These are phyloP conservation scores for Diutina siamensis DNA, from an alignment of 1,139 yeast species.

Conservation along the genomic window DNA sequence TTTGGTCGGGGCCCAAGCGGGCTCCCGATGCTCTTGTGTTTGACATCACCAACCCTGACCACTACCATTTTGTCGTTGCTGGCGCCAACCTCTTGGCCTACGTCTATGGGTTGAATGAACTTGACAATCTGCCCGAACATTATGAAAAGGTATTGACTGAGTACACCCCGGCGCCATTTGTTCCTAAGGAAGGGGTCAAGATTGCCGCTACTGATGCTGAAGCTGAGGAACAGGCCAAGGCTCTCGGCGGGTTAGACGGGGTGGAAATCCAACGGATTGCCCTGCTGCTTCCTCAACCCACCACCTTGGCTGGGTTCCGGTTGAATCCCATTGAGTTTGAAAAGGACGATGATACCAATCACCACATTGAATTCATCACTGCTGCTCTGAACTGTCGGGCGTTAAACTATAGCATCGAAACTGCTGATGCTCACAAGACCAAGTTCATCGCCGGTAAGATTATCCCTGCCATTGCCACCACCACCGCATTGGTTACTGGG, in stretches of 20 bases:
- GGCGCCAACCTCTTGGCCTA: constrained; percentile 89
- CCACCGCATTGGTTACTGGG: constrained; percentile 95
- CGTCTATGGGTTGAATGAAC: constrained; percentile 72
- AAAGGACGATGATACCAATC: constrained; percentile 94
- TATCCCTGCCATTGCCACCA: constrained; percentile 97
- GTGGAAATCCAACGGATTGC: constrained; percentile 50
- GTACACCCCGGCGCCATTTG: constrained; percentile 31
- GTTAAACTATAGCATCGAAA: constrained; percentile 72
- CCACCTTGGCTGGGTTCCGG: constrained; percentile 81
- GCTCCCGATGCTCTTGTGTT: constrained; percentile 81
- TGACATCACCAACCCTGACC: constrained; percentile 66
- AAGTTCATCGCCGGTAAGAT: constrained; percentile 88
- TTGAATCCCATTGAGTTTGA: constrained; percentile 85
- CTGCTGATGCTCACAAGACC: constrained; percentile 66
- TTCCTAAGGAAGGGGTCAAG: constrained; percentile 63
- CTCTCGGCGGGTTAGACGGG: constrained; percentile 41
- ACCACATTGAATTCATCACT: constrained; percentile 92
- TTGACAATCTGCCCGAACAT: constrained; percentile 27
- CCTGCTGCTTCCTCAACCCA: constrained; percentile 76
- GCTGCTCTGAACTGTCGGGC: constrained; percentile 97
- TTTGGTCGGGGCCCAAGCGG: constrained; percentile 97
- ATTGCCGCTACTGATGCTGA: constrained; percentile 87
- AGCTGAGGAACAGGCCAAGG: constrained; percentile 63
- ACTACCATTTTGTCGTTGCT: constrained; percentile 71
- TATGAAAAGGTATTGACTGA: constrained; percentile 44